Percentiles rank a stretch among this genome's conserved stretches.
Evolutionary conservation across 305 asterid genomes (phyloP).

Genomic region (Fraxinus ornus): DNA sequence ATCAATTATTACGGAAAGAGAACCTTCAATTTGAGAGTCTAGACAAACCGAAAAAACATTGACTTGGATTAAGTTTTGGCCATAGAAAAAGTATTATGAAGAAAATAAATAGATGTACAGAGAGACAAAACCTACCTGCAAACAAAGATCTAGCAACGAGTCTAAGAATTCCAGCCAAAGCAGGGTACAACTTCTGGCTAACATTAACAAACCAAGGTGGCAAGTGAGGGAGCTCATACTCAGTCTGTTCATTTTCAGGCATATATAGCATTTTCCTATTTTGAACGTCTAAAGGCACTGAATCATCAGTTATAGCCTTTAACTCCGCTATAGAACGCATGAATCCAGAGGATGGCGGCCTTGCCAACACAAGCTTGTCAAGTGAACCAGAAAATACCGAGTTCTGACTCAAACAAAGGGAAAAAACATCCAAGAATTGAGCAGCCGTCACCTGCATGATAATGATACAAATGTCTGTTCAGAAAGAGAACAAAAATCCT

Average conservation of each 20-base stretch:
- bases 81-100: constrained; percentile 11
- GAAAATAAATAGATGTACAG: constrained; percentile 11
- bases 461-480: constrained; percentile 3
- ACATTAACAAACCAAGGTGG: constrained; percentile 85
- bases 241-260: constrained; percentile 41
- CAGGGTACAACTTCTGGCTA: constrained; percentile 71
- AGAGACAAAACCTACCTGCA: constrained; percentile 53
- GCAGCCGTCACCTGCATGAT: constrained; percentile 71
- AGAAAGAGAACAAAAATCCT: background rate
- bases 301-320: constrained; percentile 47
- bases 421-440: constrained; percentile 79
- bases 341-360: constrained; percentile 67
- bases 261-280: constrained; percentile 34
- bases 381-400: constrained; percentile 83
- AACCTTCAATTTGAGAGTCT: constrained; percentile 68
- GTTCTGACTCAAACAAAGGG: constrained; percentile 88
- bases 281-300: constrained; percentile 39
- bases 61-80: constrained; percentile 22
- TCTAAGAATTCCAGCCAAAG: constrained; percentile 79
- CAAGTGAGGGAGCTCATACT: constrained; percentile 71
- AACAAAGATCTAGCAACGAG: constrained; percentile 67
- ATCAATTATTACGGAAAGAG: constrained; percentile 65
- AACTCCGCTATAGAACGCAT: constrained; percentile 84
- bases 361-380: constrained; percentile 58
- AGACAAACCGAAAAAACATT: constrained; percentile 26